These are phyloP conservation scores for Ogataea naganishii DNA, from an alignment of 805 yeast genomes.

Conservation along the genomic window DNA sequence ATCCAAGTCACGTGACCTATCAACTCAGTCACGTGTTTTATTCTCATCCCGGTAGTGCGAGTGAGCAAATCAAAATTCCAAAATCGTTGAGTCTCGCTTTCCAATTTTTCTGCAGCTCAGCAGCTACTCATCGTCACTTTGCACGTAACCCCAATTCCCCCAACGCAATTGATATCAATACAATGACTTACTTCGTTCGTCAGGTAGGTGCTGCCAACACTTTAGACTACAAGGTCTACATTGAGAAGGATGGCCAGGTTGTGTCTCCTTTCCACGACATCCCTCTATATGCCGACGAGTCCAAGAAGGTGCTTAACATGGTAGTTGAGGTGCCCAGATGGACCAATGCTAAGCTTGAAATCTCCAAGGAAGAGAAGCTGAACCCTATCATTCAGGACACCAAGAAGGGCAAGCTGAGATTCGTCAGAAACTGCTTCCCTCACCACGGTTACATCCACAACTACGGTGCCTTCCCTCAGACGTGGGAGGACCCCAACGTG, in stretches of 20 bases:
- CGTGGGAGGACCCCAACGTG: constrained; percentile 71
- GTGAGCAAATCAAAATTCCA: constrained; percentile 6
- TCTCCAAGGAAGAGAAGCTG: constrained; percentile 70
- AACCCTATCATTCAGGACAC: constrained; percentile 97
- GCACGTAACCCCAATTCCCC: no score
- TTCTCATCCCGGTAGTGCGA: no score
- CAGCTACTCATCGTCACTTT: no score
- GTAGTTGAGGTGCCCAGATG: constrained; percentile 97
- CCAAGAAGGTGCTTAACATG: constrained; percentile 70
- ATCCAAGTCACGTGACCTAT: no score
- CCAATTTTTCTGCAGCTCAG: neutral
- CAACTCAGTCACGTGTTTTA: no score
- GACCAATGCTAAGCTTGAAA: constrained; percentile 96
- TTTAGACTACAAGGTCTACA: constrained; percentile 82
- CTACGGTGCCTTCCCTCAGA: constrained; percentile 97
- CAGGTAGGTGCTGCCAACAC: constrained; percentile 95
- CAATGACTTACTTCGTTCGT: constrained; percentile 79
- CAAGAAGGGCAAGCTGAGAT: constrained; percentile 93
- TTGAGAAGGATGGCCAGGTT: constrained; percentile 90
- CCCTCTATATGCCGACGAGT: constrained; percentile 89
- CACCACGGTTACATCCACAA: constrained; percentile 98
- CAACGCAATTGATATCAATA: no score
- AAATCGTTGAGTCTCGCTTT: constrained; percentile 1
- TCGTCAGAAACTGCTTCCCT: constrained; percentile 96
- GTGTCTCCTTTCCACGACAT: constrained; percentile 94